Percentiles rank a stretch among this genome's conserved stretches.
phyloP scores from a whole-genome alignment of 1,284 basidiomycete species.

The Marasmius fiardii region DNA sequence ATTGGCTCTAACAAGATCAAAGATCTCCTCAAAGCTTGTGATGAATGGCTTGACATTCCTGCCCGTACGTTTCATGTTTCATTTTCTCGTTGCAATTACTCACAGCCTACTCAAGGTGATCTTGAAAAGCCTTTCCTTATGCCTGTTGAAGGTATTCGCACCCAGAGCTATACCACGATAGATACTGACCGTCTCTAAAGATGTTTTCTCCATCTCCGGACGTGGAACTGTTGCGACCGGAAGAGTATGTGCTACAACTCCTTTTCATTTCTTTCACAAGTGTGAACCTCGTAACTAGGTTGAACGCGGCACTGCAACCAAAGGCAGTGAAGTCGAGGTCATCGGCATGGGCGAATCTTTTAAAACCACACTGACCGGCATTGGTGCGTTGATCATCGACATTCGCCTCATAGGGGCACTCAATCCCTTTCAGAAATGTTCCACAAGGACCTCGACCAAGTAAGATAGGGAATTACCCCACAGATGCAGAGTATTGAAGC shows the following conservation, averaged over 20 bases:
- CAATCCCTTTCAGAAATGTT: slow-evolving; percentile 82
- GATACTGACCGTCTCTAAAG: slow-evolving; percentile 33
- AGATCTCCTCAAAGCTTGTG: slow-evolving; percentile 87
- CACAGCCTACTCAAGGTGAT: slow-evolving; percentile 58
- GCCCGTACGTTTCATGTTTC: slow-evolving; percentile 52
- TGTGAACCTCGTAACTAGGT: slow-evolving; percentile 45
- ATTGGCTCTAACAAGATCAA: slow-evolving; percentile 83
- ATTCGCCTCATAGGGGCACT: not conserved
- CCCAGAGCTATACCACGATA: not conserved
- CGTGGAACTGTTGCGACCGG: slow-evolving; percentile 98
- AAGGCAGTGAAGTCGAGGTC: slow-evolving; percentile 94
- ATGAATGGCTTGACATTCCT: slow-evolving; percentile 95
- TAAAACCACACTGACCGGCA: slow-evolving; percentile 96
- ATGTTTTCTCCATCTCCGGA: slow-evolving; percentile 97
- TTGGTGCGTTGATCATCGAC: slow-evolving; percentile 53
- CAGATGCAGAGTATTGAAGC: slow-evolving; percentile 2
- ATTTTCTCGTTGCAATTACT: slow-evolving; percentile 6
- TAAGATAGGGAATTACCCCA: slow-evolving; percentile 27
- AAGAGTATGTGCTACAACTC: slow-evolving; percentile 49
- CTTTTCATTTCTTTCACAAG: not conserved
- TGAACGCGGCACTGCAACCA: slow-evolving; percentile 91
- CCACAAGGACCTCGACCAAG: slow-evolving; percentile 98
- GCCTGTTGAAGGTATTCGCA: slow-evolving; percentile 74
- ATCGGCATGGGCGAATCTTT: slow-evolving; percentile 82
- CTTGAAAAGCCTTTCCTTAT: slow-evolving; percentile 98